Evolutionary conservation across 129 eudicot species (phyloP), one percentile per base, ranked within the genome.

Genomic region (Rutidosis leptorrhynchoides): DNA sequence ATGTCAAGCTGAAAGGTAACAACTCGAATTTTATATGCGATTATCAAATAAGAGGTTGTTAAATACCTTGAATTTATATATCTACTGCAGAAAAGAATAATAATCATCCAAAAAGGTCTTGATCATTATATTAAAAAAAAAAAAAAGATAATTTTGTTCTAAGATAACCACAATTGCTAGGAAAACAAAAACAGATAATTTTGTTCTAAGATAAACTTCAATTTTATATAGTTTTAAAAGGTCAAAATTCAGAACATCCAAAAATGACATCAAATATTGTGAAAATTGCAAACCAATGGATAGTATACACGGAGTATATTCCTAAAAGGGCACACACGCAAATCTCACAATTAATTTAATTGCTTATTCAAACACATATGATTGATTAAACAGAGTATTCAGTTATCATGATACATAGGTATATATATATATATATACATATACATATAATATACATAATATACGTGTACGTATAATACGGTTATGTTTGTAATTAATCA

Each of bases 201-300:
- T 16, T 35, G 46, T 11, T 56, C 26, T 23, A 35, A 10, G 2
- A 35, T 56, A 4, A 42, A 28, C 55, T 37, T 59, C 14, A 37
- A 0, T 35, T 33, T 35, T 29, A 2, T 3, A 29, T 3, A 4
- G 32, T 32, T 32, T 7, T 7, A 32, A 11, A 6, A 35, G 42
- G 42, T 35, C 58, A 70, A 58, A 43, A 46, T 21, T 71, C 60
- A 59, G 61, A 71, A 46, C 52, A 60, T 71, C 35, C 26, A 23
- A 30, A 71, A 70, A 32, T 28, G 22, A 27, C 25, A 43, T 29
- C 12, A 42, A 20, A 6, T 29, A 45, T 23, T 64, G 35, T 40
- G 23, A 16, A 64, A 64, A 3, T 40, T 40, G 16, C 46, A 40
- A 40, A 40, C 14, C n/a, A 40, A 12, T 40, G 3, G n/a, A 40